A percentile compares a stretch with the other conserved stretches of the same genome.
phyloP scores from a whole-genome alignment of 2,329 filamentous ascomycete species.

The Teratosphaeria viscida region DNA sequence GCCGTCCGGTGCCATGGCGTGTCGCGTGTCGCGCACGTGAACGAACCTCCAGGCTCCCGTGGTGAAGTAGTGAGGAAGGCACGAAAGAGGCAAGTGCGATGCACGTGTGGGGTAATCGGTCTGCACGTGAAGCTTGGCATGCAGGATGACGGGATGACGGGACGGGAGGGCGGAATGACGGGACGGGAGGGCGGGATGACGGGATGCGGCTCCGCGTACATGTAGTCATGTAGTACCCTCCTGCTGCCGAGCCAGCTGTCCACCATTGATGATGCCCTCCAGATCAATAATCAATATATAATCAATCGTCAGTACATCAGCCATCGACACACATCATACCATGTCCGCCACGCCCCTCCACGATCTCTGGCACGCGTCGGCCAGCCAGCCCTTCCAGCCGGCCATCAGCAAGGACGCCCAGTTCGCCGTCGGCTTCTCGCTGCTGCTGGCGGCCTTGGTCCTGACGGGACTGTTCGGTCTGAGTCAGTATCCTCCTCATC shows the following conservation, averaged over 20 bases:
- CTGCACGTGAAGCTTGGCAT: not conserved
- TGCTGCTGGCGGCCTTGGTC: constrained; percentile 59
- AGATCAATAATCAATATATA: not conserved
- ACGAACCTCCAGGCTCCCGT: too few species aligned
- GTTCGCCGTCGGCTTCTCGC: constrained; percentile 66
- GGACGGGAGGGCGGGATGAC: too few species aligned
- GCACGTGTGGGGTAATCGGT: not conserved
- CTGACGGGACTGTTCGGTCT: constrained; percentile 73
- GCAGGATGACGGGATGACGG: not conserved
- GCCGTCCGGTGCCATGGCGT: not conserved
- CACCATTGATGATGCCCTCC: not conserved
- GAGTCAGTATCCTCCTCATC: constrained; percentile 47
- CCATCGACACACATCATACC: not conserved
- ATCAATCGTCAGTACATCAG: too few species aligned
- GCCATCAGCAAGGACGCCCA: constrained; percentile 71
- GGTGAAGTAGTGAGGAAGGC: not conserved
- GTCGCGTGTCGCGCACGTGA: not conserved
- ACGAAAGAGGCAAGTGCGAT: not conserved
- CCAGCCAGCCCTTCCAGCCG: constrained; percentile 74
- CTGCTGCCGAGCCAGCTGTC: not conserved
- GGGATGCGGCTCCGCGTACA: not conserved
- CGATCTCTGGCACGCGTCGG: constrained; percentile 88
- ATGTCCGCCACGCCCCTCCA: constrained; percentile 70
- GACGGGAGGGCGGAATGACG: too few species aligned
- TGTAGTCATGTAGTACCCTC: not conserved